Percentiles rank a stretch among this genome's conserved stretches.
Evolutionary conservation across 2,329 filamentous ascomycete genomes (phyloP).

Genomic region (Lasiodiplodia gonubiensis): DNA sequence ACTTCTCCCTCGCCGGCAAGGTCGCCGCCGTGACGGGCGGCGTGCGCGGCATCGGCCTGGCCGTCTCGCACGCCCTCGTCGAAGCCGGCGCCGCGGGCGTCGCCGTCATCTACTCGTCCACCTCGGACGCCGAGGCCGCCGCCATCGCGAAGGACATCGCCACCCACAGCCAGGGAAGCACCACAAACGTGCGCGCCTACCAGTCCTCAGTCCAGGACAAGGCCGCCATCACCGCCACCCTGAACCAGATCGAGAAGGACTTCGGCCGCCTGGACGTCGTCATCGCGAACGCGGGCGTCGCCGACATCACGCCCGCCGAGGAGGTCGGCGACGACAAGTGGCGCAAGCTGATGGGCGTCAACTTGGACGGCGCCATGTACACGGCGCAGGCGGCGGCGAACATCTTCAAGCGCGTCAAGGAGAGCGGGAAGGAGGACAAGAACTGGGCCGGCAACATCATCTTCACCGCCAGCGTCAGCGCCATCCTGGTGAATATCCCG

Average conservation of each 20-base stretch:
- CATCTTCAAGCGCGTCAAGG: slow-evolving; percentile 45
- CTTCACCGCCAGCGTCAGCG: slow-evolving; percentile 48
- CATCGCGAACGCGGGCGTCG: slow-evolving; percentile 29
- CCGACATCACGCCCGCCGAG: slow-evolving; percentile 21
- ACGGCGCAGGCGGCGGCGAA: slow-evolving; percentile 47
- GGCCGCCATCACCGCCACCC: slow-evolving; percentile 30
- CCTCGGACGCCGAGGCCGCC: slow-evolving; percentile 30
- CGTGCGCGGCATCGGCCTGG: slow-evolving; percentile 29
- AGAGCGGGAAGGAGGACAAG: slow-evolving; percentile 32
- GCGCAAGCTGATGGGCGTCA: slow-evolving; percentile 13
- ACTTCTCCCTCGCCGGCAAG: slow-evolving; percentile 29
- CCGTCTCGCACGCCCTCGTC: slow-evolving; percentile 27
- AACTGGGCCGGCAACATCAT: slow-evolving; percentile 40
- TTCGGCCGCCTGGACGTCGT: slow-evolving; percentile 30
- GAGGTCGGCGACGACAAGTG: slow-evolving; percentile 19
- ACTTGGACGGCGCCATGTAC: slow-evolving; percentile 45
- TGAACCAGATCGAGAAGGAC: slow-evolving; percentile 20
- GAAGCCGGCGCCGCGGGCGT: slow-evolving; percentile 28
- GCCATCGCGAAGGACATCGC: slow-evolving; percentile 32
- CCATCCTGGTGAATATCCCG: slow-evolving; percentile 48
- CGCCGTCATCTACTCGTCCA: slow-evolving; percentile 32
- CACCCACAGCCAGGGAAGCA: slow-evolving; percentile 29
- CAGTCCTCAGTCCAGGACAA: slow-evolving; percentile 31
- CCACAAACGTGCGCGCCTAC: slow-evolving; percentile 33
- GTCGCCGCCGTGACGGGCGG: slow-evolving; percentile 30